Base-by-base conservation (phyloP, 208 protist genomes). In the Phytomonas sp. region DNA sequence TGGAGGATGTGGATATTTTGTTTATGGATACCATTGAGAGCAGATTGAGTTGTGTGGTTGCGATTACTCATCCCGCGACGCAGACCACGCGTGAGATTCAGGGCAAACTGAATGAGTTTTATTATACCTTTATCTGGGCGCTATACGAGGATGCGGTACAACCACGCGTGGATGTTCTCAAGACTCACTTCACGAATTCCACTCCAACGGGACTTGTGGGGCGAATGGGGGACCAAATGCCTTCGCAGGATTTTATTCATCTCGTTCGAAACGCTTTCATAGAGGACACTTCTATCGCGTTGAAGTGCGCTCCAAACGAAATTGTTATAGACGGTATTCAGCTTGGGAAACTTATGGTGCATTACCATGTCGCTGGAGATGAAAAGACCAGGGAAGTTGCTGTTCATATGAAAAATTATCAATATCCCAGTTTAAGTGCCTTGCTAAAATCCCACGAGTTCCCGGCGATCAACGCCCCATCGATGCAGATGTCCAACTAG, bases 331-430 rank as follows among this genome's bases (percentile, higher is more conserved):
- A 82, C 23, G 52, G 63, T 32, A 75, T 83, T 63, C 60, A 60
- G 10, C n/a, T 74, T 6, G 76, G 77, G 69, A 83, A 72, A 70
- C 74, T 86, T 42, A 64, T 83, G 16, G 75, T 86, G 66, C 72
- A 74, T 45, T 82, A 76, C 67, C 77, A 78, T 63, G 71, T 88
- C 36, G 42, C 4, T 30, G 63, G 69, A 29, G 36, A 75, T 29
- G 66, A 69, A 29, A 69, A 49, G 12, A 4, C 3, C 14, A 49
- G 7, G 40, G 40, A 49, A 12, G 40, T 19, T 49, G 40, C 40
- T 49, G 40, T 16, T 49, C 40, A 23, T 49, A 19, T 1, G 40
- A 19, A 10, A 49, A 49, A 49, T 49, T 49, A 12, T 19, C 40
- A 49, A 19, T 49, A 49, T 49, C 40, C 40, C 1, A 49, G 19